Conservation (phyloP, 441 rosid species). For the Populus trichocarpa region DNA sequence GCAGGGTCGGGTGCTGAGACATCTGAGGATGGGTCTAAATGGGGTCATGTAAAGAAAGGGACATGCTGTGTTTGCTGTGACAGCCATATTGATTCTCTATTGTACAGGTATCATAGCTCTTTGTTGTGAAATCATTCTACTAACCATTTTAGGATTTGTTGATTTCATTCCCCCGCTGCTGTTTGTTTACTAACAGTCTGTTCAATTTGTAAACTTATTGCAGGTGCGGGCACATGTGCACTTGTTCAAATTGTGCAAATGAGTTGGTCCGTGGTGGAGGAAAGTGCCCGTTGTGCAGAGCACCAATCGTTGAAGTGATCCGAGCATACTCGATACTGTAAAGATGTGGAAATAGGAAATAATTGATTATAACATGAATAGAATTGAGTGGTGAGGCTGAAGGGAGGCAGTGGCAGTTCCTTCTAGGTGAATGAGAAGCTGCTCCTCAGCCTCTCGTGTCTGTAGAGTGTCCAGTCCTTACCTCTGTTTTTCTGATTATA, state of each 20-base stretch:
- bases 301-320: slow-evolving; percentile 89
- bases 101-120: slow-evolving; percentile 63
- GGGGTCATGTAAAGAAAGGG: slow-evolving; percentile 90
- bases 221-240: slow-evolving; percentile 99
- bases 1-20: slow-evolving; percentile 66
- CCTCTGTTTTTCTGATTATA: slow-evolving; percentile 39
- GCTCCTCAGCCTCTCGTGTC: background rate
- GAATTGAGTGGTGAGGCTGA: slow-evolving; percentile 17
- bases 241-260: slow-evolving; percentile 88
- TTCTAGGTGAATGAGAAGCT: background rate
- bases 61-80: slow-evolving; percentile 96
- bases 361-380: slow-evolving; percentile 2
- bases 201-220: slow-evolving; percentile 10
- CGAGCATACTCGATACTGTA: slow-evolving; percentile 94
- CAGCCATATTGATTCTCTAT: slow-evolving; percentile 83
- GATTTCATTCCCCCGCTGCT: background rate
- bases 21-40: slow-evolving; percentile 80
- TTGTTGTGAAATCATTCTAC: background rate
- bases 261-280: slow-evolving; percentile 85
- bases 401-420: slow-evolving; percentile 10
- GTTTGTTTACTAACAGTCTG: background rate
- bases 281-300: slow-evolving; percentile 94
- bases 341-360: slow-evolving; percentile 19
- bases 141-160: background rate
- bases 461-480: slow-evolving; percentile 24